These are phyloP conservation scores for Xylaria sp. DNA, from an alignment of 2,329 filamentous ascomycete genomes.

Conservation along the genomic window DNA sequence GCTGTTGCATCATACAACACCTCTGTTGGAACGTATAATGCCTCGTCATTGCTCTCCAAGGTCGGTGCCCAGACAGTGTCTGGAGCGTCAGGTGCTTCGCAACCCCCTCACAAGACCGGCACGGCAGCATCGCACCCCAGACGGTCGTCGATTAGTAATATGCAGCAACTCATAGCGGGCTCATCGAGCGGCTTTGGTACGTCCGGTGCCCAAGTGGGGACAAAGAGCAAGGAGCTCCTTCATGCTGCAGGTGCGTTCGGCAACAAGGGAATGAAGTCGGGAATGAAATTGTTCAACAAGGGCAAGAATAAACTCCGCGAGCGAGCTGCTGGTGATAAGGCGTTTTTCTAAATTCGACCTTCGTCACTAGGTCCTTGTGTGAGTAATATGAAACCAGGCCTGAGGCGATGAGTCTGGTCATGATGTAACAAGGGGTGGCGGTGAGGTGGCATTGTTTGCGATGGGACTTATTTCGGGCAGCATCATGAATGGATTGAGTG, in stretches of 20 bases:
- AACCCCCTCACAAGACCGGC: constrained; percentile 58
- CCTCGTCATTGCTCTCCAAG: constrained; percentile 13
- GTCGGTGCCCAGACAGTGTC: constrained; percentile 25
- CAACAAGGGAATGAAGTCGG: constrained; percentile 90
- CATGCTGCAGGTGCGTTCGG: constrained; percentile 88
- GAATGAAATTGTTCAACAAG: constrained; percentile 91
- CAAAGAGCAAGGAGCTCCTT: constrained; percentile 88
- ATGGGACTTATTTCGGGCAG: constrained; percentile 14
- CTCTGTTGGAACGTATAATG: background rate
- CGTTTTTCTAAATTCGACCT: constrained; percentile 73
- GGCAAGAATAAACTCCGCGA: constrained; percentile 83
- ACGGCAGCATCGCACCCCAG: constrained; percentile 45
- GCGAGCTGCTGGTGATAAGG: constrained; percentile 77
- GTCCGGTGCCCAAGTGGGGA: constrained; percentile 73
- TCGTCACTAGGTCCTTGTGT: constrained; percentile 46
- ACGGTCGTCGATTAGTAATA: constrained; percentile 45
- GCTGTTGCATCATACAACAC: constrained; percentile 28
- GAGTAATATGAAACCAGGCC: constrained; percentile 28
- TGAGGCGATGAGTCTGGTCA: constrained; percentile 16
- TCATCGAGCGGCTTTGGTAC: constrained; percentile 60
- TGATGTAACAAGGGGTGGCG: constrained; percentile 19
- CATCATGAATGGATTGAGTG: constrained; percentile 13
- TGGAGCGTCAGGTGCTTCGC: constrained; percentile 33
- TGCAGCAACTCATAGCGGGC: constrained; percentile 49
- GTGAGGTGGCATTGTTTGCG: constrained; percentile 27